These are phyloP conservation scores for Phytophthora colocasiae DNA, from an alignment of 352 stramenopile genomes.

Conservation along the genomic window DNA sequence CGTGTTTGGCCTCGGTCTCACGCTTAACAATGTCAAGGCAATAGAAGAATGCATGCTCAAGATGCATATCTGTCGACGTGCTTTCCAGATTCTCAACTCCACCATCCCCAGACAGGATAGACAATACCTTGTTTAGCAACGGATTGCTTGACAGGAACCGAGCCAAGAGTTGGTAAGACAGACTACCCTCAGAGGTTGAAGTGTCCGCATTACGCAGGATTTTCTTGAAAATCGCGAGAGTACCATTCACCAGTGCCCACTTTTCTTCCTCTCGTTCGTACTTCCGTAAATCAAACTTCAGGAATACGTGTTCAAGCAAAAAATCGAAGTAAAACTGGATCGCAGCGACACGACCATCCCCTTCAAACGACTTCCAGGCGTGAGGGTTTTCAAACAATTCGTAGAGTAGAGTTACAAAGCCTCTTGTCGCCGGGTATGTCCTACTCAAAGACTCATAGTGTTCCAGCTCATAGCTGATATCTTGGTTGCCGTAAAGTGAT, in stretches of 20 bases:
- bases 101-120: conserved; percentile 71
- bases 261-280: conserved; percentile 88
- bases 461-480: conserved; percentile 88
- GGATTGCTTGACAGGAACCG: conserved; percentile 72
- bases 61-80: conserved; percentile 71
- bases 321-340: conserved; percentile 90
- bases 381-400: conserved; percentile 83
- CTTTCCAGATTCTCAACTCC: conserved; percentile 80
- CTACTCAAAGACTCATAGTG: conserved; percentile 84
- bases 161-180: conserved; percentile 76
- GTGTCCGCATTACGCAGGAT: conserved; percentile 63
- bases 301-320: conserved; percentile 80
- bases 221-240: conserved; percentile 81
- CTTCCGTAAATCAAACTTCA: conserved; percentile 87
- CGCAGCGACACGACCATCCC: conserved; percentile 73
- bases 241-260: conserved; percentile 78
- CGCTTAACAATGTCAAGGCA: conserved; percentile 83
- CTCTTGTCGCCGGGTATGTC: conserved; percentile 80
- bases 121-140: conserved; percentile 73
- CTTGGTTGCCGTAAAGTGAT: conserved; percentile 67
- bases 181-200: conserved; percentile 54
- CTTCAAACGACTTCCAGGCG: conserved; percentile 78
- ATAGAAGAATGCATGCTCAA: conserved; percentile 87
- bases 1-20: conserved; percentile 71
- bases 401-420: conserved; percentile 77